Percentiles rank a stretch among this genome's conserved stretches.
Evolutionary conservation across 2,329 filamentous ascomycete genomes (phyloP).

Genomic region (Sordariomycetes sp.): DNA sequence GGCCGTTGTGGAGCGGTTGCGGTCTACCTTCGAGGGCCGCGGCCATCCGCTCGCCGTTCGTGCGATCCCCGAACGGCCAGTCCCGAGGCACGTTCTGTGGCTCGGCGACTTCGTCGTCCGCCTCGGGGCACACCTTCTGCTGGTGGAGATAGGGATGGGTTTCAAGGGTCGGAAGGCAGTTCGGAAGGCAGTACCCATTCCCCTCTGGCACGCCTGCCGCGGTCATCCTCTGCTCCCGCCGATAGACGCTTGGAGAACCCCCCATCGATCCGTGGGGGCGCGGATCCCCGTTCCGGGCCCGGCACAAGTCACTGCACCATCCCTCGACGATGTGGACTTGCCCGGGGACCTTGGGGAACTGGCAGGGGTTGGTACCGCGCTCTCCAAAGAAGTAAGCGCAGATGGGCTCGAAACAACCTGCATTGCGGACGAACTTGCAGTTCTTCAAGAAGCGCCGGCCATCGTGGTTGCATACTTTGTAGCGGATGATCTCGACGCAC

Average conservation of each 20-base stretch:
- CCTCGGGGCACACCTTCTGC: no score
- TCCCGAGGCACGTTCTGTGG: no score
- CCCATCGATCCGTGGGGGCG: neutral
- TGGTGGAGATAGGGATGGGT: no score
- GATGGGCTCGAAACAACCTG: conserved; percentile 3
- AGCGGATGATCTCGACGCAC: conserved; percentile 6
- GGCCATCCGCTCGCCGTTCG: no score
- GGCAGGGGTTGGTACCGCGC: conserved; percentile 3
- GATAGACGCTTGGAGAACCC: neutral
- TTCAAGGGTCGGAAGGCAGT: no score
- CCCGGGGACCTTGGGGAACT: conserved; percentile 4
- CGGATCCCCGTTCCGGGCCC: neutral
- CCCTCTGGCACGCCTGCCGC: no score
- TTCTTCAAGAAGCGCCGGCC: conserved; percentile 4
- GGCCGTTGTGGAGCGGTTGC: no score
- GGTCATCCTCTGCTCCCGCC: no score
- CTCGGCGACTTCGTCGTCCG: no score
- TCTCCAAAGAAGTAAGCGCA: conserved; percentile 6
- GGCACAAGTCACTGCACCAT: conserved; percentile 3
- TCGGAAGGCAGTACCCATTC: no score
- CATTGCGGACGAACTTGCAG: conserved; percentile 1
- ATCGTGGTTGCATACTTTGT: conserved; percentile 5
- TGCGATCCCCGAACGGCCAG: no score
- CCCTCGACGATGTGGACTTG: neutral
- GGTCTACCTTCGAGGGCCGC: no score